Evolutionary conservation across 2,329 filamentous ascomycete species (phyloP).

Genomic region (Monosporascus sp.): DNA sequence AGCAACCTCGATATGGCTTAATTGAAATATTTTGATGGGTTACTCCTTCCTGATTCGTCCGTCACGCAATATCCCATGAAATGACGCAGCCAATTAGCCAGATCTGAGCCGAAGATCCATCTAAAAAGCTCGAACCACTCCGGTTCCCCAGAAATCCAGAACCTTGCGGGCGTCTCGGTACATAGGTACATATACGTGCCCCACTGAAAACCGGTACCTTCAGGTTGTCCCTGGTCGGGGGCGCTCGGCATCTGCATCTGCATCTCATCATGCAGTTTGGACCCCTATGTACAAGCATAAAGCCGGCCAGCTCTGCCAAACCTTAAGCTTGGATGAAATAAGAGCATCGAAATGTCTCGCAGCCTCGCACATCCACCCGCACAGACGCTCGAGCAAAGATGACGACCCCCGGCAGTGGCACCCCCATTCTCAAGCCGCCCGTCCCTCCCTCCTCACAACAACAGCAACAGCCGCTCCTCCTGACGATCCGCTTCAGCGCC

Average conservation of each 20-base stretch:
- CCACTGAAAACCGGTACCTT: too few species aligned
- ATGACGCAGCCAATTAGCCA: not conserved
- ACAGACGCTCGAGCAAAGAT: conserved; percentile 4
- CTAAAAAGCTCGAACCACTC: too few species aligned
- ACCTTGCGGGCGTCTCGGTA: too few species aligned
- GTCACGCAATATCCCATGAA: not conserved
- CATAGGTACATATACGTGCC: too few species aligned
- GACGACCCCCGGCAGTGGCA: conserved; percentile 7
- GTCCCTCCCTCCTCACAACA: conserved; percentile 5
- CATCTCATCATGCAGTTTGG: too few species aligned
- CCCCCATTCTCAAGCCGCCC: conserved; percentile 7
- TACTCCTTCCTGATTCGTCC: not conserved
- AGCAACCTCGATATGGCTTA: not conserved
- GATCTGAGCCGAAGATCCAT: too few species aligned
- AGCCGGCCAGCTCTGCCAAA: conserved; percentile 1
- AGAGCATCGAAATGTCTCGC: not conserved
- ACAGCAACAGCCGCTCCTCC: conserved; percentile 49
- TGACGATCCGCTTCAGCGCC: conserved; percentile 87
- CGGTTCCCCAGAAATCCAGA: too few species aligned
- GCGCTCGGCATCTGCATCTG: too few species aligned
- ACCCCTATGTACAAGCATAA: not conserved
- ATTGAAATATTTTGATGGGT: not conserved
- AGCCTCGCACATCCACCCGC: not conserved
- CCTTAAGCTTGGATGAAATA: not conserved
- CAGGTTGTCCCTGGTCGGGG: too few species aligned